Evolutionary conservation across 73 alveolate genomes (phyloP).

Genomic region (Uronychia setigera): DNA sequence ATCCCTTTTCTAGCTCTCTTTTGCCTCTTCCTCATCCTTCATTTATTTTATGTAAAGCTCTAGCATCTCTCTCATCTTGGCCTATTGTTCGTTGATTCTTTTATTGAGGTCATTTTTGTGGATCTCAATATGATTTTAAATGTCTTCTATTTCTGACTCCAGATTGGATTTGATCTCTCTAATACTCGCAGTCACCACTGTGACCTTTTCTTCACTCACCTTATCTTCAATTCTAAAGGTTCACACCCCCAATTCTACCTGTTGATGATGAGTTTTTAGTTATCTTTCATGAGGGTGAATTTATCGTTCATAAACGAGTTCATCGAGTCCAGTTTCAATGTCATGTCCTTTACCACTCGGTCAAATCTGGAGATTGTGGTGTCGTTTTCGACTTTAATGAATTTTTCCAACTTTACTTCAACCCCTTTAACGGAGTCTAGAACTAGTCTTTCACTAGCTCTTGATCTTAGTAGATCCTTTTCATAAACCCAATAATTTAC

Average conservation of each 20-base stretch:
- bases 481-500: neutral
- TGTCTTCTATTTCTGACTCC: neutral
- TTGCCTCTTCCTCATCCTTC: neutral
- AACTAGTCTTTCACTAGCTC: neutral
- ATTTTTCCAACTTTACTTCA: neutral
- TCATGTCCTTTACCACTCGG: neutral
- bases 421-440: neutral
- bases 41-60: neutral
- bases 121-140: neutral
- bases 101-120: neutral
- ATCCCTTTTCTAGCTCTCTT: neutral
- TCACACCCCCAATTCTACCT: too few relatives aligned
- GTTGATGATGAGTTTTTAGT: neutral
- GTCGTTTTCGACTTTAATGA: neutral
- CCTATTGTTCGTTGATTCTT: neutral
- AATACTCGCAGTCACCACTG: neutral
- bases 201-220: neutral
- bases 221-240: neutral
- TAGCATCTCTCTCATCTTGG: neutral
- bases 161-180: neutral
- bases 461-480: neutral
- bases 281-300: neutral
- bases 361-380: neutral
- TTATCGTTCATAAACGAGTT: neutral
- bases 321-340: neutral